Evolutionary conservation across 768 basidiomycete species (phyloP).

Genomic region (Podaxis sp.): DNA sequence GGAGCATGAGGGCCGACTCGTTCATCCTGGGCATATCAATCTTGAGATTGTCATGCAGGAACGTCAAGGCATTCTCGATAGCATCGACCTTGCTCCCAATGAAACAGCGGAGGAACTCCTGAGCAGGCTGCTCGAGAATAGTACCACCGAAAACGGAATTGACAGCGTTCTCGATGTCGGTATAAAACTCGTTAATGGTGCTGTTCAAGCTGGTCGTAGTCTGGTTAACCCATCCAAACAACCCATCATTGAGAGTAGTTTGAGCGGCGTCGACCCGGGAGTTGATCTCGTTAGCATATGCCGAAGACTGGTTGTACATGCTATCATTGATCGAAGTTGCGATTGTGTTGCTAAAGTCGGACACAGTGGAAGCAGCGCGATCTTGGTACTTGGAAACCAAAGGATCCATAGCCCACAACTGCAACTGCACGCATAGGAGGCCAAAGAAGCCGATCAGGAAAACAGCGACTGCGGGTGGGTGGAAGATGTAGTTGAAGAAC

Average conservation of each 20-base stretch:
- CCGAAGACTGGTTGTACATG: constrained; percentile 78
- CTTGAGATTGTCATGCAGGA: constrained; percentile 84
- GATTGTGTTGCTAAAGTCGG: constrained; percentile 70
- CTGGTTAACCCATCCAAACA: constrained; percentile 94
- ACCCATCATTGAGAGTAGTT: constrained; percentile 73
- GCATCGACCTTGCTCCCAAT: constrained; percentile 89
- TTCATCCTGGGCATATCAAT: constrained; percentile 81
- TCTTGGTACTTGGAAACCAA: constrained; percentile 67
- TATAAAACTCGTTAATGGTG: constrained; percentile 86
- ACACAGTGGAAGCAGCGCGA: constrained; percentile 56
- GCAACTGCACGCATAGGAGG: constrained; percentile 80
- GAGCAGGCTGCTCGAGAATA: constrained; percentile 74
- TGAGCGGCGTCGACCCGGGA: constrained; percentile 67
- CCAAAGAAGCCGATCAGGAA: constrained; percentile 94
- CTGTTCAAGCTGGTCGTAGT: constrained; percentile 86
- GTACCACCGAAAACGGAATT: constrained; percentile 79
- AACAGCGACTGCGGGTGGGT: constrained; percentile 86
- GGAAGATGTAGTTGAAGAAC: constrained; percentile 90
- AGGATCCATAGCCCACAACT: constrained; percentile 76
- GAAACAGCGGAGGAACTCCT: constrained; percentile 86
- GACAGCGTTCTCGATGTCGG: constrained; percentile 80
- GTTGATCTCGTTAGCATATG: constrained; percentile 81
- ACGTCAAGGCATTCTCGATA: constrained; percentile 85
- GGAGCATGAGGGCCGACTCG: constrained; percentile 72
- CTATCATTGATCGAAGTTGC: constrained; percentile 74